These are phyloP conservation scores for Pichia heedii DNA, from an alignment of 805 yeast genomes.

Conservation along the genomic window DNA sequence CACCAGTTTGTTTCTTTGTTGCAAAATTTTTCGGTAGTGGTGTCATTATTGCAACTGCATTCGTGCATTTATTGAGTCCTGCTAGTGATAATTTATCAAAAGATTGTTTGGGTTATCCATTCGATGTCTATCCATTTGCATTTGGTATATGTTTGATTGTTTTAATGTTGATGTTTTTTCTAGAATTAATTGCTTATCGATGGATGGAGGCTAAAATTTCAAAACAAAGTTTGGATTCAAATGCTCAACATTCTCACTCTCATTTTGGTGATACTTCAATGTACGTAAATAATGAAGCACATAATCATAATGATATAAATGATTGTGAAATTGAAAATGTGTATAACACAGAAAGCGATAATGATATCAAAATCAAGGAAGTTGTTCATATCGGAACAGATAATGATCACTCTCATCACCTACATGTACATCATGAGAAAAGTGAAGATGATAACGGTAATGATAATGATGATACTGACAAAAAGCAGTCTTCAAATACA, in stretches of 20 bases:
- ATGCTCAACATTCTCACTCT: conserved; percentile 37
- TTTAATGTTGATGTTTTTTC: conserved; percentile 41
- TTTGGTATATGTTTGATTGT: conserved; percentile 45
- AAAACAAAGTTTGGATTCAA: conserved; percentile 14
- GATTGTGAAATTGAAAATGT: not conserved
- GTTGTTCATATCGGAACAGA: not conserved
- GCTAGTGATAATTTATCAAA: conserved; percentile 50
- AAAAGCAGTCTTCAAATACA: not conserved
- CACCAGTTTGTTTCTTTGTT: conserved; percentile 53
- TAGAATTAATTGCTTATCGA: conserved; percentile 42
- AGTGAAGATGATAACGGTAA: not conserved
- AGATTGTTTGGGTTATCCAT: conserved; percentile 56
- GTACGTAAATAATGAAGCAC: conserved; percentile 8
- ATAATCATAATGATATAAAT: not conserved
- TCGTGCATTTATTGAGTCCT: conserved; percentile 64
- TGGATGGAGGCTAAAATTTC: conserved; percentile 30
- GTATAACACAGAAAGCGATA: not conserved
- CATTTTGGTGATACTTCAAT: conserved; percentile 42
- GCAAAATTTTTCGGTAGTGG: conserved; percentile 79
- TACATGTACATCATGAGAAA: not conserved
- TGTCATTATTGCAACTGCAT: conserved; percentile 74
- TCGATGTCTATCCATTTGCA: conserved; percentile 45
- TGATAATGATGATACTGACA: not conserved
- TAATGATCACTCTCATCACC: not conserved
- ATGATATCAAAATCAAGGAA: not conserved